Evolutionary conservation across 495 filamentous ascomycete species (phyloP).

Genomic region (Penicillium parvum): DNA sequence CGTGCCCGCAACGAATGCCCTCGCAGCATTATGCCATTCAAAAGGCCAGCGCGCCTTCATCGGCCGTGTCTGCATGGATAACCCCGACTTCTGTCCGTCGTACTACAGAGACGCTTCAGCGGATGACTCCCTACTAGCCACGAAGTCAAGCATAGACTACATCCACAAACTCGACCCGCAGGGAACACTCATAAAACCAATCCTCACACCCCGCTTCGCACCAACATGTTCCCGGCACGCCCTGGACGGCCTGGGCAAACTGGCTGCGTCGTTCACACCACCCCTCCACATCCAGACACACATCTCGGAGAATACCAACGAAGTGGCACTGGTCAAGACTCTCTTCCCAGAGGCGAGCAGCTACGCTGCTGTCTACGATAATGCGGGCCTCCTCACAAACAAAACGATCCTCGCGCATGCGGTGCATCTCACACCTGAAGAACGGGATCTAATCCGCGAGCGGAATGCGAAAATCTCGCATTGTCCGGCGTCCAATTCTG

Average conservation of each 20-base stretch:
- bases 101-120: slow-evolving; percentile 70
- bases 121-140: slow-evolving; percentile 51
- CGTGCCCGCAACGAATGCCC: slow-evolving; percentile 76
- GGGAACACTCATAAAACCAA: slow-evolving; percentile 60
- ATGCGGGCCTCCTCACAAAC: slow-evolving; percentile 58
- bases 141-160: slow-evolving; percentile 59
- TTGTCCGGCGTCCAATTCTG: slow-evolving; percentile 81
- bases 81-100: slow-evolving; percentile 53
- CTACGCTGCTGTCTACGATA: slow-evolving; percentile 82
- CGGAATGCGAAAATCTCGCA: slow-evolving; percentile 67
- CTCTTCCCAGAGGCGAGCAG: slow-evolving; percentile 60
- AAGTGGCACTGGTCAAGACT: slow-evolving; percentile 62
- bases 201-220: slow-evolving; percentile 89
- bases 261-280: slow-evolving; percentile 53
- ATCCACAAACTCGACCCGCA: slow-evolving; percentile 62
- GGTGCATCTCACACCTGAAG: slow-evolving; percentile 64
- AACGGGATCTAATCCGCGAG: slow-evolving; percentile 56
- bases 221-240: slow-evolving; percentile 62
- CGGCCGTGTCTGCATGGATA: slow-evolving; percentile 90
- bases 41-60: slow-evolving; percentile 85
- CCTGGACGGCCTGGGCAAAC: slow-evolving; percentile 56
- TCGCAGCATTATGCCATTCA: slow-evolving; percentile 71
- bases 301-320: slow-evolving; percentile 76
- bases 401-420: slow-evolving; percentile 85
- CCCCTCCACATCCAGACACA: slow-evolving; percentile 81